Evolutionary conservation across 176 grass and related monocot species (phyloP), one percentile per base, ranked within the genome.

Genomic region (Eragrostis nindensis): DNA sequence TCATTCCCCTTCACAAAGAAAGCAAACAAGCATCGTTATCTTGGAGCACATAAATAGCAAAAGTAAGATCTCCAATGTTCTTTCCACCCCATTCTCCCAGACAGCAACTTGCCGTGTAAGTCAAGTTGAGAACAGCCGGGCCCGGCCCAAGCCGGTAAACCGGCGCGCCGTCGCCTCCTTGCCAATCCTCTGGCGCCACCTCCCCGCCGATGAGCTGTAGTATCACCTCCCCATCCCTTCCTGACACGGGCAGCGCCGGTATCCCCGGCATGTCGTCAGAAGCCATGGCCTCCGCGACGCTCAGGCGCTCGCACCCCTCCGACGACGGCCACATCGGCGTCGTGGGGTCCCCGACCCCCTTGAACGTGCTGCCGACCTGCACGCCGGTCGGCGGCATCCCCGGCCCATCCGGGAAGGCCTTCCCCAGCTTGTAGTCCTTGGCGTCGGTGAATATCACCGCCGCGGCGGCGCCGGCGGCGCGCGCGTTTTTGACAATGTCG

Each of bases 381-480:
- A 98, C 95, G 7, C 92, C 95, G 13, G 65, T 92, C 11, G 90
- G 65, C 46, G 92, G 95, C 92, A 98, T 83, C 87, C 95, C 87
- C 16, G 92, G 87, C 49, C 95, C 95, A 2, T 85, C 77, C 42
- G 95, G 95, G 67, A 92, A 98, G 11, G 80, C 69, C 11, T 44
- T 79, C 59, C 83, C 90, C 11, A 66, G 60, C 30, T 56, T 78
- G 48, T 93, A 98, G 89, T 98, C 92, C 88, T 94, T 88, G 18
- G 77, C 42, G 57, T 98, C 95, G 4, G 88, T 95, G 73, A 91
- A 98, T 22, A 98, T 78, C 43, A 98, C 70, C 6, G 91, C 90
- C 3, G 85, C 95, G 6, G 75, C 83, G 0, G 95, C 95, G 1
- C 95, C 92, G 2, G 92, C 95, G 49, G 74, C 64, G 55, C 82